Conservation (phyloP, 768 basidiomycete species). For the Galerina sulciceps region DNA sequence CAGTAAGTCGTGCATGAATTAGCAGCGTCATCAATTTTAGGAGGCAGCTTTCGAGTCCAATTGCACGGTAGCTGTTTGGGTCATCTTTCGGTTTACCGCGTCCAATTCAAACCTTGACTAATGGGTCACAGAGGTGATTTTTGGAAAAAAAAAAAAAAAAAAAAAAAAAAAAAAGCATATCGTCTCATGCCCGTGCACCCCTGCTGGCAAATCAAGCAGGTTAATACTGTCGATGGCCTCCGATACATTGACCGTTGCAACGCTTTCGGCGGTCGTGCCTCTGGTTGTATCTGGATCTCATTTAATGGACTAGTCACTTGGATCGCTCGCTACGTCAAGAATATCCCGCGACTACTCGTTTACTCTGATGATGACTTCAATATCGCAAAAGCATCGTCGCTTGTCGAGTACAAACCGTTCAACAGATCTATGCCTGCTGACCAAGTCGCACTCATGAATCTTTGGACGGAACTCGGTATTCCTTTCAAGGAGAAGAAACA, state of each 20-base stretch:
- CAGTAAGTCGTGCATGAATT: slow-evolving; percentile 19
- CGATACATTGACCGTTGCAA: slow-evolving; percentile 25
- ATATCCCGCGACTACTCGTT: slow-evolving; percentile 20
- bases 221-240: slow-evolving; percentile 23
- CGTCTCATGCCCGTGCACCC: slow-evolving; percentile 37
- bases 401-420: slow-evolving; percentile 33
- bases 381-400: background rate
- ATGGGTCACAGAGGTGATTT: no score
- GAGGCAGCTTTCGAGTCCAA: slow-evolving; percentile 24
- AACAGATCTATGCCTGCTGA: slow-evolving; percentile 21
- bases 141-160: no score
- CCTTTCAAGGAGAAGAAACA: slow-evolving; percentile 47
- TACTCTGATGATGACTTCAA: slow-evolving; percentile 22
- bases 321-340: slow-evolving; percentile 30
- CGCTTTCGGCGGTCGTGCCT: slow-evolving; percentile 25
- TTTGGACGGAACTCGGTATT: slow-evolving; percentile 43
- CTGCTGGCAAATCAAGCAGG: slow-evolving; percentile 44
- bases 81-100: slow-evolving; percentile 17
- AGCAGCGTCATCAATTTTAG: slow-evolving; percentile 27
- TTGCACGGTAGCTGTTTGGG: slow-evolving; percentile 20
- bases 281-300: slow-evolving; percentile 25
- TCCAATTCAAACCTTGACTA: no score
- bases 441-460: slow-evolving; percentile 34
- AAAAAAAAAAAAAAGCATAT: no score
- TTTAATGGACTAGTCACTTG: slow-evolving; percentile 37